Evolutionary conservation across 257 asterid species (phyloP), one percentile per base, ranked within the genome.

Genomic region (Marsdenia floribunda): DNA sequence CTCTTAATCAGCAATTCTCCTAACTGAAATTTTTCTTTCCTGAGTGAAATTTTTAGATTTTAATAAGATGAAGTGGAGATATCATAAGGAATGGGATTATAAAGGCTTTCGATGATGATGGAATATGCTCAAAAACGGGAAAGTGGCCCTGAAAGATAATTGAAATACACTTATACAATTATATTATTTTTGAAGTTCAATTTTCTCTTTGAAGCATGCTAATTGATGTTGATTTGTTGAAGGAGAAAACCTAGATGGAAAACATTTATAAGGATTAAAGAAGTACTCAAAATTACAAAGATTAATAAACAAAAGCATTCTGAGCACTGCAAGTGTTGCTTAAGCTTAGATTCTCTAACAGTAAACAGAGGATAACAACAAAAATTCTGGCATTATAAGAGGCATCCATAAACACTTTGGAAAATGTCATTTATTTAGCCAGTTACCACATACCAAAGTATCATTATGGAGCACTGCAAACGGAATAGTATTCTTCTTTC

Each of bases 391-490:
- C 49, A 44, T 22, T 50, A 14, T n/a, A 66, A 2, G 33, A 19
- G 42, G 19, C 60, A 50, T 26, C 24, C 9, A n/a, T 10, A 22
- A 21, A 75, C n/a, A 21, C 11, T 12, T 38, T 5, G 6, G 26
- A 11, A 42, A 44, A 16, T n/a, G 38, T 0, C 33, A 21, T 15
- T 16, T n/a, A 6, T 72, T 38, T 66, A 19, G 38, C 8, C 22
- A 49, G 40, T 19, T 19, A 68, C 75, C 57, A 79, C 97, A 55
- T 82, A 93, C 98, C 88, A 71, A 70, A 79, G 81, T 79, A 52
- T 82, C 85, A 76, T 68, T 83, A 64, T 87, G 96, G 33, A 93
- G 92, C 84, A 93, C 78, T 52, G 96, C 97, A 81, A 93, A 75
- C 42, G 93, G 90, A 82, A 93, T 78, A 33, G 79, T 77, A 80